phyloP scores from a whole-genome alignment of 805 yeast species.

The Huiozyma sinensis region DNA sequence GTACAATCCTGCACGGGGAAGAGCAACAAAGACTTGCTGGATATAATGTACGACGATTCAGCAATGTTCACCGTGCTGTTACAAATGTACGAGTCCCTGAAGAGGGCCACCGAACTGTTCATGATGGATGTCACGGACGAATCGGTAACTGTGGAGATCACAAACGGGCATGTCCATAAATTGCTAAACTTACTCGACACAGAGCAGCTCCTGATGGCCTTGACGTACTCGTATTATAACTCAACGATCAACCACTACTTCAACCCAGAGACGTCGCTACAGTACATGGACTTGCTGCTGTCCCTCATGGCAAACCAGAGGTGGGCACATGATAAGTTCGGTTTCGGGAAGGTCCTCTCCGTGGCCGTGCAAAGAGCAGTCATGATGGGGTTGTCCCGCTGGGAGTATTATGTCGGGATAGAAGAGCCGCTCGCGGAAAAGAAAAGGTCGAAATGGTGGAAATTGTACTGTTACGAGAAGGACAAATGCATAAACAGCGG shows the following conservation, averaged over 20 bases:
- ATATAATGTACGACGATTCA: slow-evolving; percentile 12
- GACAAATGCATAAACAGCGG: slow-evolving; percentile 9
- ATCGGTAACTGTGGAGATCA: neutral
- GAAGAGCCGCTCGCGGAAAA: slow-evolving; percentile 23
- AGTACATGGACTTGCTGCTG: slow-evolving; percentile 20
- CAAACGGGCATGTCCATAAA: slow-evolving; percentile 6
- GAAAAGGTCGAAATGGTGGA: slow-evolving; percentile 25
- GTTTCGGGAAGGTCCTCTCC: slow-evolving; percentile 14
- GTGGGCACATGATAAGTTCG: slow-evolving; percentile 19
- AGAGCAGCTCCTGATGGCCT: slow-evolving; percentile 16
- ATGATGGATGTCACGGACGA: slow-evolving; percentile 6
- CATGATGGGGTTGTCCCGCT: slow-evolving; percentile 21
- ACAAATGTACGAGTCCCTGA: slow-evolving; percentile 13
- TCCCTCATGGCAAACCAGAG: slow-evolving; percentile 16
- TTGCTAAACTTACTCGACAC: slow-evolving; percentile 12
- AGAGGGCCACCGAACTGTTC: slow-evolving; percentile 10
- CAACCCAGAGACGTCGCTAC: slow-evolving; percentile 8
- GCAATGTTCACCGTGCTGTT: slow-evolving; percentile 16
- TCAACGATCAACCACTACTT: slow-evolving; percentile 15
- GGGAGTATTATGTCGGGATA: slow-evolving; percentile 28
- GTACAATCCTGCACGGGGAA: slow-evolving; percentile 12
- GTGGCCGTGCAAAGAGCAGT: slow-evolving; percentile 17
- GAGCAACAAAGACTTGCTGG: slow-evolving; percentile 7
- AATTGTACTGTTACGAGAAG: slow-evolving; percentile 20
- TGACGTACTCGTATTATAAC: slow-evolving; percentile 18